A percentile compares a stretch with the other conserved stretches of the same genome.
These are phyloP conservation scores for Fusarium zealandicum DNA, from an alignment of 2,329 filamentous ascomycete genomes.

Conservation along the genomic window DNA sequence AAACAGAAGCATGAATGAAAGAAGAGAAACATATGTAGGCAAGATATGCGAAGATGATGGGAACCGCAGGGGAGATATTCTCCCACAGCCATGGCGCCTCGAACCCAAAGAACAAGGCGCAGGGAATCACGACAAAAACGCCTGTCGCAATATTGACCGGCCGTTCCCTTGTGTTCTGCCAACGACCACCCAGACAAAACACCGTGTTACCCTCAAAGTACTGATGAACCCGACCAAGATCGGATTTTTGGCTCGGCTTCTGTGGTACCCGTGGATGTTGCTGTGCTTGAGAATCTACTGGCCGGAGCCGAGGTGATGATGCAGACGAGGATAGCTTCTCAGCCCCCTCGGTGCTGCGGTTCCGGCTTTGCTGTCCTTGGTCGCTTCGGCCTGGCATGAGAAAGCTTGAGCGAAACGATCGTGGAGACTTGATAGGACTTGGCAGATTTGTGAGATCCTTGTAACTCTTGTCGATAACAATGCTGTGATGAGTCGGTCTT, in stretches of 20 bases:
- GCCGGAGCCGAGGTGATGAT: constrained; percentile 72
- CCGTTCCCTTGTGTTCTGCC: constrained; percentile 86
- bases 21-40: constrained; percentile 91
- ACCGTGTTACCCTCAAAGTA: constrained; percentile 94
- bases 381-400: constrained; percentile 67
- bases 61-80: constrained; percentile 85
- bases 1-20: constrained; percentile 89
- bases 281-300: constrained; percentile 49
- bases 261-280: constrained; percentile 32
- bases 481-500: constrained; percentile 53
- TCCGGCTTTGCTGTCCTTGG: constrained; percentile 54
- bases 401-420: constrained; percentile 80
- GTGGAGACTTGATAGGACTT: constrained; percentile 73
- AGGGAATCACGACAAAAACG: constrained; percentile 78
- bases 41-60: constrained; percentile 89
- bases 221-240: constrained; percentile 76
- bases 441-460: constrained; percentile 59
- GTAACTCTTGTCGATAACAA: constrained; percentile 68
- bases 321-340: constrained; percentile 85
- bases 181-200: constrained; percentile 84
- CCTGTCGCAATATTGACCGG: constrained; percentile 91
- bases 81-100: constrained; percentile 88
- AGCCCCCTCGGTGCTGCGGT: constrained; percentile 69
- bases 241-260: constrained; percentile 34
- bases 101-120: constrained; percentile 82